Base-by-base conservation (phyloP, 768 basidiomycete species). In the Lentinula raphanica region DNA sequence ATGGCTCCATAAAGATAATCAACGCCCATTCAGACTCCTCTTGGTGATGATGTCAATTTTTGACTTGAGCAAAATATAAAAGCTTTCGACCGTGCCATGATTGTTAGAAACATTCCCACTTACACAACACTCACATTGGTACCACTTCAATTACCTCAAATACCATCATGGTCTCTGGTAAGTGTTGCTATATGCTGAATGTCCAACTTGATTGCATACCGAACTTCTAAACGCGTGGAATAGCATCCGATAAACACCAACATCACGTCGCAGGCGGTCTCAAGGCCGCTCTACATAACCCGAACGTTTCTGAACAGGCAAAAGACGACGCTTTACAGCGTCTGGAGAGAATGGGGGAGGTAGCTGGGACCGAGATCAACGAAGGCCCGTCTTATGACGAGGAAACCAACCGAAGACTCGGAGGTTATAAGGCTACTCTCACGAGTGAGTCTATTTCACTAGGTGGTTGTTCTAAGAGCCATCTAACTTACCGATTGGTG, bases 201-300 rank as follows among this genome's bases (percentile, higher is more conserved):
- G 21, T 49, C 35, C 21, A 42, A 13, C 15, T 32, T 55, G 32
- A 15, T n/a, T n/a, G n/a, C n/a, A n/a, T 58, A 67, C 80, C 60
- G 82, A 59, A 13, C 9, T 35, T 13, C 61, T 70, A 73, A 71
- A 74, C 69, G 76, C 7, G 35, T 66, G 74, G 84, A 83, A 83
- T 54, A 88, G 49, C 61, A 13, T 48, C 54, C 53, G 51, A 60
- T 38, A 46, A 29, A 42, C 54, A 55, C 39, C 39, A 55, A 55
- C 39, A 40, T 42, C 38, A 56, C 44, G 80, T 81, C 48, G 72
- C 76, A 25, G 81, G 79, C 1, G 84, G 84, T 31, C 69, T 82
- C 54, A 84, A 84, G 64, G 82, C 83, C n/a, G 73, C 82, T 9
- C 72, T 84, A 5, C 71, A 77, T 65, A 85, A 86, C 65, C 83